These are phyloP conservation scores for Chrysopogon serrulatus DNA, from an alignment of 176 grass and related monocot species.

Conservation along the genomic window DNA sequence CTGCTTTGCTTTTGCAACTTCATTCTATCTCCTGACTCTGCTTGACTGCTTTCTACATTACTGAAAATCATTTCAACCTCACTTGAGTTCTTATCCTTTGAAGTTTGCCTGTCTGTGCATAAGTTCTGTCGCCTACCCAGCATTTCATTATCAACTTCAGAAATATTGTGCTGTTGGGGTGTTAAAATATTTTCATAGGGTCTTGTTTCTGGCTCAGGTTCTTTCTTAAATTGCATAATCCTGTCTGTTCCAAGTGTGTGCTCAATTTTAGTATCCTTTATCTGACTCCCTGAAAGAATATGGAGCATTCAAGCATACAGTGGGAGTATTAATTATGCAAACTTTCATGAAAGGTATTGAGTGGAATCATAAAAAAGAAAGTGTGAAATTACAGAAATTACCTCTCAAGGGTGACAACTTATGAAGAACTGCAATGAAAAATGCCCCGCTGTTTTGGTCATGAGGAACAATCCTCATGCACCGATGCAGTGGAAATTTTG, in stretches of 20 bases:
- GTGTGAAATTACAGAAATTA: no score
- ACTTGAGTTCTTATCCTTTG: conserved; percentile 10
- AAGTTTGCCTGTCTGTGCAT: not conserved
- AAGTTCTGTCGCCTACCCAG: conserved; percentile 11
- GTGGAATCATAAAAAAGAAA: not conserved
- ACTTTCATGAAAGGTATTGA: conserved; percentile 8
- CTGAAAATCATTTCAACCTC: conserved; percentile 18
- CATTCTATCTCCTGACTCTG: conserved; percentile 18
- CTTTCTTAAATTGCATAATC: conserved; percentile 24
- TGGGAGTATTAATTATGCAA: not conserved
- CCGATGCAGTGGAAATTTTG: conserved; percentile 55
- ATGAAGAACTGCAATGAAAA: conserved; percentile 91
- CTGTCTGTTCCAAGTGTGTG: not conserved
- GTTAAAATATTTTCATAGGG: conserved; percentile 20
- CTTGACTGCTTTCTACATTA: conserved; percentile 31
- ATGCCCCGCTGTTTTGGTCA: conserved; percentile 88
- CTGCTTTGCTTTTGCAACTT: conserved; percentile 34
- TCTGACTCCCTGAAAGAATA: conserved; percentile 39
- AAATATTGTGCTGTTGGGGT: not conserved
- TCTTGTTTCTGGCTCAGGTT: conserved; percentile 16
- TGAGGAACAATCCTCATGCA: conserved; percentile 97
- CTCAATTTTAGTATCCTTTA: conserved; percentile 31
- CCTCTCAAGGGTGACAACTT: conserved; percentile 60
- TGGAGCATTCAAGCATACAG: conserved; percentile 1
- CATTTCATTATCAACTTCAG: conserved; percentile 26